Conservation (phyloP, 1,284 basidiomycete species). For the Heterobasidion annosum region DNA sequence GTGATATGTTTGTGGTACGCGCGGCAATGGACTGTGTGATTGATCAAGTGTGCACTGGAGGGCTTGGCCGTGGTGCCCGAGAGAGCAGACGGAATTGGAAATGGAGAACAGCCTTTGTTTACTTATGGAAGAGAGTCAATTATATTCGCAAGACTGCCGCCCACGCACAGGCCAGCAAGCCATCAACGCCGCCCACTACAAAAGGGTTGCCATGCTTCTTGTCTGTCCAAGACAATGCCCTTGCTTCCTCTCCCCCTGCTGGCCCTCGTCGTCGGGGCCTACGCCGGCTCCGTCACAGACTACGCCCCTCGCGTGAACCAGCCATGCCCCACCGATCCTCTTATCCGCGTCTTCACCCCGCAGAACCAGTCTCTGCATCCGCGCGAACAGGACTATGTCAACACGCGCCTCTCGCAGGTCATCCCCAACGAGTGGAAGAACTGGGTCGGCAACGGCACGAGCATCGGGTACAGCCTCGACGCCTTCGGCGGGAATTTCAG, state of each 20-base stretch:
- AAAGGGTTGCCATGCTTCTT: too few relatives aligned
- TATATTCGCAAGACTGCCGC: not conserved
- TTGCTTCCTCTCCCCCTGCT: conserved; percentile 1
- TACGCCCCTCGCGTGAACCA: conserved; percentile 42
- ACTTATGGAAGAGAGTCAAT: too few relatives aligned
- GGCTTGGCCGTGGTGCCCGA: too few relatives aligned
- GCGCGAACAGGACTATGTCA: conserved; percentile 37
- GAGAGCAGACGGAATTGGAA: too few relatives aligned
- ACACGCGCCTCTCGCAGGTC: conserved; percentile 28
- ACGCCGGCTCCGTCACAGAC: conserved; percentile 24
- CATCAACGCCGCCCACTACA: too few relatives aligned
- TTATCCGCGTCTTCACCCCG: conserved; percentile 45
- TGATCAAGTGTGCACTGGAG: too few relatives aligned
- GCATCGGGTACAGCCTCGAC: conserved; percentile 41
- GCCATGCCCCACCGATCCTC: conserved; percentile 37
- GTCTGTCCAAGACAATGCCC: not conserved
- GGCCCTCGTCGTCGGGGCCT: conserved; percentile 1
- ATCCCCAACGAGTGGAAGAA: conserved; percentile 43
- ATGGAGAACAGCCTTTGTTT: too few relatives aligned
- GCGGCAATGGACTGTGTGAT: too few relatives aligned
- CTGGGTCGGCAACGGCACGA: conserved; percentile 47
- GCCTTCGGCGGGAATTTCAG: conserved; percentile 33
- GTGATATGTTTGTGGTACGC: not conserved
- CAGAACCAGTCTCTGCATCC: conserved; percentile 42
- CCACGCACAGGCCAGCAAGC: too few relatives aligned